phyloP scores from a whole-genome alignment of 1,284 basidiomycete genomes.

The Sporisorium scitamineum region DNA sequence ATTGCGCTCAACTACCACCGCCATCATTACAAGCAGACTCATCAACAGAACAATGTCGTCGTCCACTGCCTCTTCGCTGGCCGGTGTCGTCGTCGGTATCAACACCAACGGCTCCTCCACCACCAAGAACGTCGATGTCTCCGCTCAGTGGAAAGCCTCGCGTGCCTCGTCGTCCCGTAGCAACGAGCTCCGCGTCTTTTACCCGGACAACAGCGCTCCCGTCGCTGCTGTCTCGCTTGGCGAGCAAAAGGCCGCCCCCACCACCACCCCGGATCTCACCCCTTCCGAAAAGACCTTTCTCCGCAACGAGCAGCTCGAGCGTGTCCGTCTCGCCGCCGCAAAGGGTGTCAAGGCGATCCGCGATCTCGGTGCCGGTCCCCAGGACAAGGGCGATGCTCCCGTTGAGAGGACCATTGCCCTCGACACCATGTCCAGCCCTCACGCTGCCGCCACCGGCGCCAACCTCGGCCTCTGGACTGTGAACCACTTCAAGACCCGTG shows the following conservation, averaged over 20 bases:
- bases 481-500: constrained; percentile 68
- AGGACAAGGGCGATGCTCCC: constrained; percentile 43
- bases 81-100: constrained; percentile 55
- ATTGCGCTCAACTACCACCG: constrained; percentile 32
- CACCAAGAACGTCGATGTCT: constrained; percentile 55
- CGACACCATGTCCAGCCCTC: constrained; percentile 60
- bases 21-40: constrained; percentile 10
- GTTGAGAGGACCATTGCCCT: constrained; percentile 53
- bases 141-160: constrained; percentile 62
- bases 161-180: constrained; percentile 59
- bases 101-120: constrained; percentile 50
- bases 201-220: constrained; percentile 47
- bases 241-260: constrained; percentile 60
- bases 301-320: constrained; percentile 65
- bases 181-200: constrained; percentile 64
- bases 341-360: constrained; percentile 65
- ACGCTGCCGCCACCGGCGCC: constrained; percentile 65
- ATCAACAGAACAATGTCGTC: constrained; percentile 40
- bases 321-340: constrained; percentile 62
- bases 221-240: constrained; percentile 63
- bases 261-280: constrained; percentile 59
- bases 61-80: constrained; percentile 24
- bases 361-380: constrained; percentile 56
- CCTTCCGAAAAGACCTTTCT: constrained; percentile 56
- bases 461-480: constrained; percentile 62